Conservation (phyloP, 306 rosid species). For the Hippophae tibetana region DNA sequence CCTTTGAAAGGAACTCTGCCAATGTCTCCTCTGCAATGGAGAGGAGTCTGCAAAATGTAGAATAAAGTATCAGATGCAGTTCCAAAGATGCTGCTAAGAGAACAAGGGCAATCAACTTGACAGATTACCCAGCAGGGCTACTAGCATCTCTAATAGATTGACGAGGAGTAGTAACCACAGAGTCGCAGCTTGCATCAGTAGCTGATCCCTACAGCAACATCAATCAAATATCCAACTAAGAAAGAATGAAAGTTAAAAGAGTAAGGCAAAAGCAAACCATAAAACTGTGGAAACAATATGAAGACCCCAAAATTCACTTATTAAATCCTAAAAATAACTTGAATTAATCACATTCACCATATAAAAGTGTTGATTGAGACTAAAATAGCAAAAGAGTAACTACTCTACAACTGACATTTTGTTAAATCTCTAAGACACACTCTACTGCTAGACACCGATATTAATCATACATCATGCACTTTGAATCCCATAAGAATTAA, state of each 20-base stretch:
- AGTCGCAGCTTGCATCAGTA: conserved; percentile 88
- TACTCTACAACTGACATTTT: neutral
- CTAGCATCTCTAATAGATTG: conserved; percentile 72
- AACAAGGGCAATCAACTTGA: no score
- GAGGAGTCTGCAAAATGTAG: conserved; percentile 64
- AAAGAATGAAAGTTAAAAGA: conserved; percentile 4
- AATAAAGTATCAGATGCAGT: conserved; percentile 4
- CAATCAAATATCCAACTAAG: conserved; percentile 9
- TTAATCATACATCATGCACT: no score
- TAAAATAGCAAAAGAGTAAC: neutral
- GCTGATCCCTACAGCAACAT: conserved; percentile 47
- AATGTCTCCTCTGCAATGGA: conserved; percentile 97
- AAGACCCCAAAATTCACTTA: no score
- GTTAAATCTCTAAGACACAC: neutral
- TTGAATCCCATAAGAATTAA: neutral
- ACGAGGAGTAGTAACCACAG: conserved; percentile 81
- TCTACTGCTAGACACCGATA: neutral
- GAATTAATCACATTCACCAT: no score
- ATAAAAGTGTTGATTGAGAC: neutral
- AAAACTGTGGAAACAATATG: neutral
- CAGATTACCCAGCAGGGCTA: conserved; percentile 94
- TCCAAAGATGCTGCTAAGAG: no score
- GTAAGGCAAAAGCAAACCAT: neutral
- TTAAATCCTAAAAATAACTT: no score
- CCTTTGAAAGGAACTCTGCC: conserved; percentile 99